A percentile compares a stretch with the other conserved stretches of the same genome.
These are phyloP conservation scores for Coemansia sp. DNA, from an alignment of 192 early-diverging fungal genomes.

Conservation along the genomic window DNA sequence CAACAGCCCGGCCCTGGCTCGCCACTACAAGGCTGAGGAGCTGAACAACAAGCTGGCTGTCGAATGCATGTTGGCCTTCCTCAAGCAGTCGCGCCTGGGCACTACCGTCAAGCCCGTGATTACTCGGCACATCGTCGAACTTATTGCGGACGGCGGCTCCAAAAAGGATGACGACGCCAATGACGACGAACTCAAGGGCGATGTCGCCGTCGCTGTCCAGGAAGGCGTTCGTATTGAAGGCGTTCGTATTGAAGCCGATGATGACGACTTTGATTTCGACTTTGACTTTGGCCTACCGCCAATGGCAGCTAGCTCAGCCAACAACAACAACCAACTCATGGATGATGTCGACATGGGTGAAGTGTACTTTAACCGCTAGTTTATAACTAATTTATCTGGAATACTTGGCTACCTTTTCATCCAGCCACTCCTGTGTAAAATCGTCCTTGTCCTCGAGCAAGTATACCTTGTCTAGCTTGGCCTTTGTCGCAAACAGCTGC, in stretches of 20 bases:
- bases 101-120: constrained; percentile 37
- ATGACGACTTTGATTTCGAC: constrained; percentile 45
- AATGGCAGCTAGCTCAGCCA: background rate
- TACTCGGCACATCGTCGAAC: constrained; percentile 32
- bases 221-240: constrained; percentile 11
- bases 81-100: constrained; percentile 25
- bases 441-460: constrained; percentile 71
- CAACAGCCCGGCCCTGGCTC: constrained; percentile 23
- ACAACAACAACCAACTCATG: background rate
- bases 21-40: constrained; percentile 35
- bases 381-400: background rate
- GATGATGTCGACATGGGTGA: constrained; percentile 1
- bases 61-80: constrained; percentile 42
- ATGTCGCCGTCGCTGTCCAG: background rate
- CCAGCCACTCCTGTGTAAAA: constrained; percentile 71
- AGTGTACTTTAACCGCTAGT: background rate
- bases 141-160: constrained; percentile 4
- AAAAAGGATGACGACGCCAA: constrained; percentile 2
- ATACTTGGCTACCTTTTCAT: constrained; percentile 52
- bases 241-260: constrained; percentile 18
- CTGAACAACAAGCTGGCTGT: constrained; percentile 37
- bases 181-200: background rate
- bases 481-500: constrained; percentile 62
- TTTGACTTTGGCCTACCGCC: constrained; percentile 5
- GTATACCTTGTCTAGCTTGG: constrained; percentile 69